Base-by-base conservation (phyloP, 2,329 filamentous ascomycete species). In the Cordyceps javanica region DNA sequence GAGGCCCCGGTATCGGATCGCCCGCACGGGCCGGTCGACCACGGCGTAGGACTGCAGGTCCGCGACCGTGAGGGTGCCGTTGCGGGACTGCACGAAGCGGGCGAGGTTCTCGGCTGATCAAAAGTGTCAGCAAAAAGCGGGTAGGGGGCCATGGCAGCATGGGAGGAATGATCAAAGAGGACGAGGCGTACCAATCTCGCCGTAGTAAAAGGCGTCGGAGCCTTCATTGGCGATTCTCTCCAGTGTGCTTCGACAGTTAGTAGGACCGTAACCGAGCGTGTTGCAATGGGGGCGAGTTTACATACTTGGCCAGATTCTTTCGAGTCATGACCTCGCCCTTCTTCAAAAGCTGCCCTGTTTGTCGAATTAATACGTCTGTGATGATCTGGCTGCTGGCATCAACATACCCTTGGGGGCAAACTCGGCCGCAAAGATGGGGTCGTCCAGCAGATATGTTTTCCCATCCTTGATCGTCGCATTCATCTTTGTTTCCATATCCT, bases 51-150 rank as follows among this genome's bases (percentile, higher is more conserved):
- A 82, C 41, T 75, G 73, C 30, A 97, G 75, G 71, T 97, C 93
- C 0, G 85, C 80, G 1, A 94, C 68, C 0, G 90, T 92, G 86
- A 97, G 91, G 11, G 84, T 93, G n/a, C 93, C 93, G 62, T 92
- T 90, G 2, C 77, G 73, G 0, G 77, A 75, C 65, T 86, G 84
- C 19, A 96, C 72, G 0, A 85, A 81, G 16, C 81, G 74, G 64
- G 97, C 86, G 57, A 87, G 92, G 0, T 86, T 82, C 63, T 90
- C 76, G 26, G 91, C 88, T 85, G 21, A 3, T 3, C 3, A 72
- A 73, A 55, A 57, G 25, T 48, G 46, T 66, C 59, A 66, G 60
- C 10, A 7, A 7, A 28, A 38, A 10, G 41, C 32, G 34, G 19
- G 28, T n/a, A 46, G 2, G 45, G n/a, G 10, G 11, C 13, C 10